These are phyloP conservation scores for Agarophyton chilense DNA, from an alignment of 23 red algal genomes.

Conservation along the genomic window DNA sequence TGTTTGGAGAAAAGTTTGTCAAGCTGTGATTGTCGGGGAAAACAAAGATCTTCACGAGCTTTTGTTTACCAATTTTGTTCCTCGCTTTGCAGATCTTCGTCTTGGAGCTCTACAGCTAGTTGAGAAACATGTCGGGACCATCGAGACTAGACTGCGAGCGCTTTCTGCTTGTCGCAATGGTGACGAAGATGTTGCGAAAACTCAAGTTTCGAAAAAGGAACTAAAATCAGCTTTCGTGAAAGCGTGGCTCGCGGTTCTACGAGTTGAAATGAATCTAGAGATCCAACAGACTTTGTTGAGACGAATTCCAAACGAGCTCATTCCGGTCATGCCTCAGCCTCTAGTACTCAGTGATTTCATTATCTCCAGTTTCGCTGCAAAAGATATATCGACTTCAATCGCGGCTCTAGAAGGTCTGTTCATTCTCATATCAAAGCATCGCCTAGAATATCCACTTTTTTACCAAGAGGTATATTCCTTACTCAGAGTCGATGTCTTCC, in stretches of 20 bases:
- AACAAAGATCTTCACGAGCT: conserved; percentile 1
- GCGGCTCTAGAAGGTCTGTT: conserved; percentile 75
- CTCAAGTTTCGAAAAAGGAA: background rate
- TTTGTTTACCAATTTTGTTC: background rate
- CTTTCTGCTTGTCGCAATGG: background rate
- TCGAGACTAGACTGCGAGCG: background rate
- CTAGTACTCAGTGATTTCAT: conserved; percentile 78
- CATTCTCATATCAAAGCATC: conserved; percentile 65
- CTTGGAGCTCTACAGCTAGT: background rate
- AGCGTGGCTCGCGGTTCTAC: conserved; percentile 53
- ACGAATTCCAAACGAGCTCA: conserved; percentile 50
- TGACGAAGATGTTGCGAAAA: background rate
- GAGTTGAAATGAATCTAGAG: background rate
- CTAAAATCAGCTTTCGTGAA: conserved; percentile 4
- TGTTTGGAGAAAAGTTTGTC: background rate
- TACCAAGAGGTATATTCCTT: conserved; percentile 80
- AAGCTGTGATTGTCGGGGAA: background rate
- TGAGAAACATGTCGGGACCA: background rate
- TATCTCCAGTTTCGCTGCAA: conserved; percentile 24
- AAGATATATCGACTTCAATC: conserved; percentile 25
- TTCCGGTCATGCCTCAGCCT: conserved; percentile 75
- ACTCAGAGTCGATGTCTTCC: conserved; percentile 51
- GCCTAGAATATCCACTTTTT: conserved; percentile 90
- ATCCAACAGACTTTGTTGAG: conserved; percentile 8
- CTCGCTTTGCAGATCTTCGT: conserved; percentile 17